Conservation (phyloP, 2,329 filamentous ascomycete species). For the Fusarium illudens region DNA sequence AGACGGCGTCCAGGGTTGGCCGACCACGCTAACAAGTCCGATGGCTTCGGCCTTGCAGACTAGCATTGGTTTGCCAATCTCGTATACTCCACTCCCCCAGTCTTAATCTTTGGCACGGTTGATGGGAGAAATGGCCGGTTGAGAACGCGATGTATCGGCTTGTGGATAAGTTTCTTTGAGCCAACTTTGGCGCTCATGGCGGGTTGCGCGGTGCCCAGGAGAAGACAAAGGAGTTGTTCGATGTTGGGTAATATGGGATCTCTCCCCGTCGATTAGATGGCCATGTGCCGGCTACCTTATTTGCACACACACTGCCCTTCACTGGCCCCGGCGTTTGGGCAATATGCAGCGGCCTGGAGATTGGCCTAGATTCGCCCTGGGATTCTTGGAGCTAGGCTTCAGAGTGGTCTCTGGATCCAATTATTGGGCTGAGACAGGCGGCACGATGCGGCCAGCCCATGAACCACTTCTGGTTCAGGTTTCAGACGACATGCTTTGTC, state of each 20-base stretch:
- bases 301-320: neutral
- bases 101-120: slow-evolving; percentile 14
- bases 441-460: slow-evolving; percentile 36
- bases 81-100: slow-evolving; percentile 30
- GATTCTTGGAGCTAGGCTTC: slow-evolving; percentile 34
- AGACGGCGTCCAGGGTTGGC: slow-evolving; percentile 14
- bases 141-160: slow-evolving; percentile 1
- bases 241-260: neutral
- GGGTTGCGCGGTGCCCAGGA: neutral
- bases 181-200: neutral
- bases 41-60: slow-evolving; percentile 30
- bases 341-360: slow-evolving; percentile 25
- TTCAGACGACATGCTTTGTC: slow-evolving; percentile 24
- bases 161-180: neutral
- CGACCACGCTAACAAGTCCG: slow-evolving; percentile 31
- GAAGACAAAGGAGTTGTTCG: neutral
- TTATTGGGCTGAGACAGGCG: slow-evolving; percentile 41
- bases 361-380: slow-evolving; percentile 33
- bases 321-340: slow-evolving; percentile 9
- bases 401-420: slow-evolving; percentile 35
- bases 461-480: slow-evolving; percentile 36
- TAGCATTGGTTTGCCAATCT: slow-evolving; percentile 35
- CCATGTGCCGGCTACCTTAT: neutral
- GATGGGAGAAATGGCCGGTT: slow-evolving; percentile 15
- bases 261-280: neutral